Evolutionary conservation across 2,329 filamentous ascomycete genomes (phyloP).

Genomic region (Aspergillus chevalieri): DNA sequence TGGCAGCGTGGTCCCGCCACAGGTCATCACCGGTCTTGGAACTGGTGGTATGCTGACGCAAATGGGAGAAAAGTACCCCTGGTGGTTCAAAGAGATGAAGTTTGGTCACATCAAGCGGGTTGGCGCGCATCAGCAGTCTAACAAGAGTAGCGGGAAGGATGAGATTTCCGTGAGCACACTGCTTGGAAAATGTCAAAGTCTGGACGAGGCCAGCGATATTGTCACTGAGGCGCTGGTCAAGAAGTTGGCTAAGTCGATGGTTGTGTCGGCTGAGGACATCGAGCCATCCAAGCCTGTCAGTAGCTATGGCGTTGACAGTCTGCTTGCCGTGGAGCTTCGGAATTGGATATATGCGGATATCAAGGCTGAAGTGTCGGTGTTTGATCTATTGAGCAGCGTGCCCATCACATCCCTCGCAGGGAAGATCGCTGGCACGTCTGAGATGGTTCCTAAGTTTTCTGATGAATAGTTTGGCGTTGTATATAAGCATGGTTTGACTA

Average conservation of each 20-base stretch:
- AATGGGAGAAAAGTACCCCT: too few species aligned
- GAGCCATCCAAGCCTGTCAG: conserved; percentile 8
- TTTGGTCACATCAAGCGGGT: not conserved
- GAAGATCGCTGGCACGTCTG: too few species aligned
- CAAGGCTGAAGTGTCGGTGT: conserved; percentile 16
- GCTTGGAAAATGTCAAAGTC: not conserved
- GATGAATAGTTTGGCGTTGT: too few species aligned
- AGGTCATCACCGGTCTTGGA: not conserved
- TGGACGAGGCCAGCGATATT: conserved; percentile 5
- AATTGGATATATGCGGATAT: conserved; percentile 21
- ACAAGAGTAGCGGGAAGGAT: not conserved
- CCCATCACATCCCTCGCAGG: conserved; percentile 2
- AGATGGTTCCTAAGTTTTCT: too few species aligned
- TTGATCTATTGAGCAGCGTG: conserved; percentile 19
- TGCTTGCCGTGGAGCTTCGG: conserved; percentile 21
- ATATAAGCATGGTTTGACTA: too few species aligned
- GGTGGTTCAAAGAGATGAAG: not conserved
- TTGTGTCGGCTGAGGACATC: not conserved
- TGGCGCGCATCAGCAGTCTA: not conserved
- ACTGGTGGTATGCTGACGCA: too few species aligned
- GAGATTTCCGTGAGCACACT: not conserved
- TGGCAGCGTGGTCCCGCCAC: not conserved
- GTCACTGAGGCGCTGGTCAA: not conserved
- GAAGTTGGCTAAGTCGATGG: not conserved
- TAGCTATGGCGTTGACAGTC: conserved; percentile 19